Evolutionary conservation across 1,284 basidiomycete species (phyloP), one percentile per base, ranked within the genome.

Genomic region (Cutaneotrichosporon spelunceum): DNA sequence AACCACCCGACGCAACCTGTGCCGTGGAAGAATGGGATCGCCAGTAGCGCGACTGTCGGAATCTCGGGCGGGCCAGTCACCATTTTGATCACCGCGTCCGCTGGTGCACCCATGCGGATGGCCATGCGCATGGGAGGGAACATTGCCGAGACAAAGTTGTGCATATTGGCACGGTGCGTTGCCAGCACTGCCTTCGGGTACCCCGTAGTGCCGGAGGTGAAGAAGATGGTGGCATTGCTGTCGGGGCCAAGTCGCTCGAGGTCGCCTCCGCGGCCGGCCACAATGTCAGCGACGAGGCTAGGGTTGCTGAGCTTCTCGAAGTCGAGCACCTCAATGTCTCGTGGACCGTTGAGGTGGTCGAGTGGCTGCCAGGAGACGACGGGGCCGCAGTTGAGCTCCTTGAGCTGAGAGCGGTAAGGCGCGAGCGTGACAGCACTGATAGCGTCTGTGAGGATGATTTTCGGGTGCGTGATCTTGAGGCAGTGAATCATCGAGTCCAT

Each of bases 11-110:
- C 66, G 54, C 72, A 73, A 11, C 76, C 76, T 3, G 73, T 75
- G 13, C 76, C 76, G 70, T 77, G 76, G 67, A 77, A 77, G 14
- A 77, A 68, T 1, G 76, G 76, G 39, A 77, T 70, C 10, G 73
- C 59, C n/a, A 77, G 68, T 0, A 77, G 65, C 68, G 33, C 64
- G 4, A 45, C 34, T 2, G 47, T 33, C 7, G 21, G 56, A n/a
- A 47, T n/a, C 11, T 34, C 47, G 23, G 47, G 13, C 30, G 56
- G 56, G 11, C 27, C 21, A 14, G 23, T 49, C 13, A 45, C 45
- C 16, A 30, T 16, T 19, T 30, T 33, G 16, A 54, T 33, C 10
- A 39, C 45, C 14, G 42, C 26, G 19, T 50, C 52, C 14, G 27
- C 44, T 1, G 56, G 21, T 13, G 44, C 55, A 29, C 65, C 57